These are phyloP conservation scores for Gnomoniopsis sp. DNA, from an alignment of 2,329 filamentous ascomycete genomes.

Conservation along the genomic window DNA sequence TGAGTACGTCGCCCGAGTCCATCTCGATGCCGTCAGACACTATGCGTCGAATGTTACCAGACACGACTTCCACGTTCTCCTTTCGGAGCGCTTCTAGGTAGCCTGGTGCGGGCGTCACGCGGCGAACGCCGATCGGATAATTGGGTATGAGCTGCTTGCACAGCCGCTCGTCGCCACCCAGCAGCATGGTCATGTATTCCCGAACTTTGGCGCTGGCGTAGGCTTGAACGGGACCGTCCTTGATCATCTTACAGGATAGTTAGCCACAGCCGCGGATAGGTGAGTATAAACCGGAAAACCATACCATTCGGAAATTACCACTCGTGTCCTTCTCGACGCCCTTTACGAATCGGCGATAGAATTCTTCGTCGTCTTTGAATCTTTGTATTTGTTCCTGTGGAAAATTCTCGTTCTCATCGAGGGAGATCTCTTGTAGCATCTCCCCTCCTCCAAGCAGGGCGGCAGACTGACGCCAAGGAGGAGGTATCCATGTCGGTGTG, in stretches of 20 bases:
- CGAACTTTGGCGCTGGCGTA: constrained; percentile 38
- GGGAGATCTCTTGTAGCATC: constrained; percentile 35
- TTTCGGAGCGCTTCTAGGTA: constrained; percentile 45
- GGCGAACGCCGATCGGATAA: constrained; percentile 44
- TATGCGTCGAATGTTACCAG: constrained; percentile 41
- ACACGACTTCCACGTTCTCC: constrained; percentile 46
- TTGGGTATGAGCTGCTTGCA: constrained; percentile 49
- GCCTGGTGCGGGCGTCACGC: constrained; percentile 47
- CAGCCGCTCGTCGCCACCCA: constrained; percentile 46
- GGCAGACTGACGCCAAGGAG: constrained; percentile 32
- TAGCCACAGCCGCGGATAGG: background rate
- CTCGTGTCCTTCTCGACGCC: constrained; percentile 43
- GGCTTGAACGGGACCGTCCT: constrained; percentile 37
- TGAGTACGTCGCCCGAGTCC: constrained; percentile 42
- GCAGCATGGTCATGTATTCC: constrained; percentile 45
- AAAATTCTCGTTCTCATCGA: constrained; percentile 42
- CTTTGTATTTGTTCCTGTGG: constrained; percentile 40
- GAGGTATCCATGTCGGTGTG: constrained; percentile 39
- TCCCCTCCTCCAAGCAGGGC: constrained; percentile 33
- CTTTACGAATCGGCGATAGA: constrained; percentile 45
- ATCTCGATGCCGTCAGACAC: constrained; percentile 47
- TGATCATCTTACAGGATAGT: constrained; percentile 30
- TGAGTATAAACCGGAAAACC: constrained; percentile 10
- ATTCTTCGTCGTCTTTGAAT: constrained; percentile 42
- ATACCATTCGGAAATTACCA: constrained; percentile 39